phyloP scores from a whole-genome alignment of 371 early-diverging fungal genomes.

The Enterocytospora artemiae region DNA sequence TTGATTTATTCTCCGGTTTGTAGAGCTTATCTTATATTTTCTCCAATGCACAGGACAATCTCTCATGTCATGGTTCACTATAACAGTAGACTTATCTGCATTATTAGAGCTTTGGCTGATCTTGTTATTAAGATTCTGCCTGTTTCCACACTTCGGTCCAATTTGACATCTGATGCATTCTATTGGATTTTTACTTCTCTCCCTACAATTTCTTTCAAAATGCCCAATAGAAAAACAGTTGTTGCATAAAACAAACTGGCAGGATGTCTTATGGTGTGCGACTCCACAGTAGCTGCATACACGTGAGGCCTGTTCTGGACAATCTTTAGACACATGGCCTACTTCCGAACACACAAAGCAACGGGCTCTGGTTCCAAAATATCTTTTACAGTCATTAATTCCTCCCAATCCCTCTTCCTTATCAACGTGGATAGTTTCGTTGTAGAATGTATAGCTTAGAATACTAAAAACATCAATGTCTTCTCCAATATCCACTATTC shows the following conservation, averaged over 20 bases:
- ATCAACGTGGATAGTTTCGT: background rate
- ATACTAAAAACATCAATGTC: constrained; percentile 10
- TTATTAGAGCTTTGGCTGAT: too few species aligned
- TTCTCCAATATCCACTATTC: background rate
- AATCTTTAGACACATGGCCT: constrained; percentile 23
- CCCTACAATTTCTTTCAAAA: background rate
- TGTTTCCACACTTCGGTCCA: too few species aligned
- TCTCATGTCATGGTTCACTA: background rate
- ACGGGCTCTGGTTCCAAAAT: background rate
- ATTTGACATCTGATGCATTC: constrained; percentile 9
- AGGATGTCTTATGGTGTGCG: background rate
- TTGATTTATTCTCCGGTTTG: background rate
- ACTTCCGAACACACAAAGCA: constrained; percentile 8
- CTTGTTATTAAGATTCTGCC: too few species aligned
- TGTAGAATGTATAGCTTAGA: constrained; percentile 23
- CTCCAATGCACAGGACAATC: constrained; percentile 25
- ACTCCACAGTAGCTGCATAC: constrained; percentile 6
- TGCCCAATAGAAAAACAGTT: constrained; percentile 15
- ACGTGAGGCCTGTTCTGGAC: background rate
- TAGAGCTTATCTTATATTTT: constrained; percentile 16
- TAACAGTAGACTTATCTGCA: too few species aligned
- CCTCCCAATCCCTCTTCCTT: background rate
- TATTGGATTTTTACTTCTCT: background rate
- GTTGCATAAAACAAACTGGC: constrained; percentile 4
- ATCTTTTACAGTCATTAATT: background rate